Conservation (phyloP, 495 filamentous ascomycete species). For the Eremomyces bilateralis region DNA sequence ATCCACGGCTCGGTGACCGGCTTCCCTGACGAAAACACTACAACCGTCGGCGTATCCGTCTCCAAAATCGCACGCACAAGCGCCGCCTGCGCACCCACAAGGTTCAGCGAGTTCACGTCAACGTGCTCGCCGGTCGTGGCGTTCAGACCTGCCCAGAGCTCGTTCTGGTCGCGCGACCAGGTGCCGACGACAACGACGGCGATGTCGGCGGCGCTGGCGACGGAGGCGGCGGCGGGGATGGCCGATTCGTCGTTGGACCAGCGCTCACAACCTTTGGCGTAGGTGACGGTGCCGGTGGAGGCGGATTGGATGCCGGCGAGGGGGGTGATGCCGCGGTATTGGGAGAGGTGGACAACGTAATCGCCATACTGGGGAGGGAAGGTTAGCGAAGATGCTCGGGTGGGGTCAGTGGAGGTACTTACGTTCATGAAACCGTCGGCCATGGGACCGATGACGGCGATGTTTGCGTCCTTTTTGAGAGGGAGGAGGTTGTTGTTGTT, state of each 20-base stretch:
- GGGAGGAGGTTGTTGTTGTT: conserved; percentile 47
- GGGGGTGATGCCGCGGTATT: conserved; percentile 40
- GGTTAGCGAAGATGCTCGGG: conserved; percentile 8
- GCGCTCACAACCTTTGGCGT: conserved; percentile 47
- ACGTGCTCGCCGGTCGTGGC: conserved; percentile 55
- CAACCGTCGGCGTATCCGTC: conserved; percentile 49
- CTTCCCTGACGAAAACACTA: conserved; percentile 64
- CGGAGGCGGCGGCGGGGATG: conserved; percentile 37
- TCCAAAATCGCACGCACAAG: conserved; percentile 43
- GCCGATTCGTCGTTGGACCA: conserved; percentile 45
- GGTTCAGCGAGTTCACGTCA: conserved; percentile 34
- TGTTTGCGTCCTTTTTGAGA: conserved; percentile 33
- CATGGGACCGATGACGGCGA: conserved; percentile 59
- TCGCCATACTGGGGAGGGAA: conserved; percentile 48
- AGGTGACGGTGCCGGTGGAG: conserved; percentile 34
- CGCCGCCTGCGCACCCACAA: conserved; percentile 50
- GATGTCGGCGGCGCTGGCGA: conserved; percentile 42
- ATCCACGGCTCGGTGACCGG: conserved; percentile 74
- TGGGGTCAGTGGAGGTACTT: conserved; percentile 9
- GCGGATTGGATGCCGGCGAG: conserved; percentile 39
- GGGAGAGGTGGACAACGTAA: conserved; percentile 38
- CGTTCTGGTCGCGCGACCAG: conserved; percentile 46
- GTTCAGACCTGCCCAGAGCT: conserved; percentile 46
- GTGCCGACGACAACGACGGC: conserved; percentile 53
- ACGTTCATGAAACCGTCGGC: conserved; percentile 47